Evolutionary conservation across 106 monocot species (phyloP).

Genomic region (Dendrobium catenatum): DNA sequence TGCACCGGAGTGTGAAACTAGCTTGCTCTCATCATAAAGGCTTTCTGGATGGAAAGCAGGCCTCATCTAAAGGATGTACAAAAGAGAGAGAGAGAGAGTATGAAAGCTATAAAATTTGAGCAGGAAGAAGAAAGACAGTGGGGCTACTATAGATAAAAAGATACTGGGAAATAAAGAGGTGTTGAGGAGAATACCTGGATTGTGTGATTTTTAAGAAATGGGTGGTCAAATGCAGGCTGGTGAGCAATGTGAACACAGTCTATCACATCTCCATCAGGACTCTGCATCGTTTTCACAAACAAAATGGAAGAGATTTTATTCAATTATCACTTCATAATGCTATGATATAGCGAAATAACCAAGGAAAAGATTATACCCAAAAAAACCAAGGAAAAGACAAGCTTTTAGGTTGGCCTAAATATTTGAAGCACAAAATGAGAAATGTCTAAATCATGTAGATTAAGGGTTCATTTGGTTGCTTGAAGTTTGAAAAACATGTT

Average conservation of each 20-base stretch:
- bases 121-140: background rate
- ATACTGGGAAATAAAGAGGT: background rate
- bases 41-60: slow-evolving; percentile 52
- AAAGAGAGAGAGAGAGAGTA: background rate
- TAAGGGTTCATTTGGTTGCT: background rate
- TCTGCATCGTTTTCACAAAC: slow-evolving; percentile 20
- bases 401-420: background rate
- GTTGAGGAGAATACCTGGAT: slow-evolving; percentile 12
- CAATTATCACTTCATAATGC: background rate
- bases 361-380: too few species aligned
- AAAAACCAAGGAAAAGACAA: background rate
- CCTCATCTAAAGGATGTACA: slow-evolving; percentile 29
- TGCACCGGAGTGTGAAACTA: background rate
- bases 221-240: slow-evolving; percentile 65
- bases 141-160: background rate
- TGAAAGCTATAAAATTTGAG: background rate
- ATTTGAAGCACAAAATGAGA: background rate
- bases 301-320: background rate
- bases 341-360: background rate
- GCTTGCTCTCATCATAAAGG: slow-evolving; percentile 28
- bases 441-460: background rate
- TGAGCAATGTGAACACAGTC: slow-evolving; percentile 53
- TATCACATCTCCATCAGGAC: slow-evolving; percentile 67
- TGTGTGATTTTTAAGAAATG: slow-evolving; percentile 56
- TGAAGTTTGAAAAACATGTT: background rate